A percentile compares a stretch with the other conserved stretches of the same genome.
phyloP scores from a whole-genome alignment of 2,329 filamentous ascomycete genomes.

The Trichocomaceae sp. region DNA sequence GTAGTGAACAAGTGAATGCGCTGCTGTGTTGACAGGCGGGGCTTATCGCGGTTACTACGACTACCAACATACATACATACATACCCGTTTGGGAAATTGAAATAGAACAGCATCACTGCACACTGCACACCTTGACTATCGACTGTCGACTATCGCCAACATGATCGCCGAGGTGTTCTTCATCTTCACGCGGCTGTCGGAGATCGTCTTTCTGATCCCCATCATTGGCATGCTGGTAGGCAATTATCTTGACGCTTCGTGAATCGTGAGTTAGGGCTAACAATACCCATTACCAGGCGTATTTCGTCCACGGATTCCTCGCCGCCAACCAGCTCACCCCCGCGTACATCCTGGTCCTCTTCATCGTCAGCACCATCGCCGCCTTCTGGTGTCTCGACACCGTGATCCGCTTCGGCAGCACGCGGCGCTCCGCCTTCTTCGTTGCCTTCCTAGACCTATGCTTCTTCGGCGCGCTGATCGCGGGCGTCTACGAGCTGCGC shows the following conservation, averaged over 20 bases:
- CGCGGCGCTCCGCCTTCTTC: constrained; percentile 53
- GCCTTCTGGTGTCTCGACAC: constrained; percentile 57
- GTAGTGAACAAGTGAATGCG: no score
- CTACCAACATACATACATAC: not conserved
- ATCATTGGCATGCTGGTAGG: constrained; percentile 56
- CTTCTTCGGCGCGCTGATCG: constrained; percentile 59
- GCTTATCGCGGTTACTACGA: not conserved
- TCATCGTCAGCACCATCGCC: constrained; percentile 58
- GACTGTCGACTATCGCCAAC: no score
- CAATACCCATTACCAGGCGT: constrained; percentile 35
- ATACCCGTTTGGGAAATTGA: not conserved
- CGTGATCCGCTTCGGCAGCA: constrained; percentile 52
- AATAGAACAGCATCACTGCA: not conserved
- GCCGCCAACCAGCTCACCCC: constrained; percentile 53
- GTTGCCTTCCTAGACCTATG: constrained; percentile 56
- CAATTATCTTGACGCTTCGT: not conserved
- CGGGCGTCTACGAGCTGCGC: constrained; percentile 53
- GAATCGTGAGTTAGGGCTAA: not conserved
- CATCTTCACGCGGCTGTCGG: constrained; percentile 54
- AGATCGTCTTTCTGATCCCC: constrained; percentile 58
- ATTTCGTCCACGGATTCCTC: constrained; percentile 56
- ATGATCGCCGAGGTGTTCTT: constrained; percentile 54
- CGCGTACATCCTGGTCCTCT: constrained; percentile 55
- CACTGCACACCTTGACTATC: no score
- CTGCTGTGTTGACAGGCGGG: not conserved